Percentiles rank a stretch among this genome's conserved stretches.
phyloP scores from a whole-genome alignment of 306 rosid species.

The Glycyrrhiza uralensis region DNA sequence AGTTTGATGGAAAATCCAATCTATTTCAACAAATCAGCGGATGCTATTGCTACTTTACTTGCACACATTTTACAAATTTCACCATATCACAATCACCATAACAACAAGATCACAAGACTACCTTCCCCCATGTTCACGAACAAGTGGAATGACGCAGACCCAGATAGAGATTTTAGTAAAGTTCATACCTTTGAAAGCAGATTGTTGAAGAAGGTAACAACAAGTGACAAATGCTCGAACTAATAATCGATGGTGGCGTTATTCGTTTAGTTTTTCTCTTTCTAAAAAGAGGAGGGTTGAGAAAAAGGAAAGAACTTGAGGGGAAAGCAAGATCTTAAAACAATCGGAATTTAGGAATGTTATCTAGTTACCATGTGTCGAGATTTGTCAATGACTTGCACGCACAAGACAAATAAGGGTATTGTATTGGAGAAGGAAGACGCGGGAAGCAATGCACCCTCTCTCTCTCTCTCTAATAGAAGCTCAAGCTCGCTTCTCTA shows the following conservation, averaged over 20 bases:
- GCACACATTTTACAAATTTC: not conserved
- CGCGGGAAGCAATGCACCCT: constrained; percentile 47
- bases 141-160: constrained; percentile 25
- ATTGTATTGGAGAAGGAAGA: constrained; percentile 30
- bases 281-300: not conserved
- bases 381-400: constrained; percentile 63
- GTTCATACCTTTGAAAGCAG: constrained; percentile 27
- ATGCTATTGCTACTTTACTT: not conserved
- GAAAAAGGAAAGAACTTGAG: constrained; percentile 16
- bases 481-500: too few species aligned
- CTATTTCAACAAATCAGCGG: constrained; percentile 9
- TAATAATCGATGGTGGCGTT: not conserved
- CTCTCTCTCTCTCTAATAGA: constrained; percentile 16
- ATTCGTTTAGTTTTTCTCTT: not conserved
- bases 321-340: constrained; percentile 34
- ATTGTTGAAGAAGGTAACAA: constrained; percentile 6
- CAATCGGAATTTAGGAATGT: constrained; percentile 16
- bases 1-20: not conserved
- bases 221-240: constrained; percentile 7
- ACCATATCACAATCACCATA: not conserved
- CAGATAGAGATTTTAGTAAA: constrained; percentile 25
- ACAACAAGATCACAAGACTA: not conserved
- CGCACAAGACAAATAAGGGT: constrained; percentile 45
- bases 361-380: constrained; percentile 10
- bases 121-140: not conserved